Percentiles rank a stretch among this genome's conserved stretches.
Conservation (phyloP, 768 basidiomycete species). For the Cystobasidiopsis lactophilus region DNA sequence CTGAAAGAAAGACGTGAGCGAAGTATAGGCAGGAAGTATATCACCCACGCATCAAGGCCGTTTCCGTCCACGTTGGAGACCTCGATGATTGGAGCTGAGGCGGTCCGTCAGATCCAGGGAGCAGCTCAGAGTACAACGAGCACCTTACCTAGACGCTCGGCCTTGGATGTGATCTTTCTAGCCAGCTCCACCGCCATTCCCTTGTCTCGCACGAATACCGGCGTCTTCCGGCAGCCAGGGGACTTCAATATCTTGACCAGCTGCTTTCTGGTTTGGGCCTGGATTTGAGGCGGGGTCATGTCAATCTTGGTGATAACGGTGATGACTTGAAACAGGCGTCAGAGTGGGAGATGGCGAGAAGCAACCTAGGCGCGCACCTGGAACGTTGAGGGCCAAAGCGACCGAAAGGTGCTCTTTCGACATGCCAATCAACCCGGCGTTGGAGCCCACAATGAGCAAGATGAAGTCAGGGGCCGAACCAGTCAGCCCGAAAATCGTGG, state of each 20-base stretch:
- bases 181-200: conserved; percentile 65
- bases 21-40: too few relatives aligned
- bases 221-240: conserved; percentile 49
- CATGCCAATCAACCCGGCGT: conserved; percentile 39
- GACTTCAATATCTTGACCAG: conserved; percentile 75
- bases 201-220: conserved; percentile 40
- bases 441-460: conserved; percentile 81
- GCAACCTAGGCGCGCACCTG: conserved; percentile 35
- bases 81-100: conserved; percentile 7
- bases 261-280: conserved; percentile 78
- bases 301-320: conserved; percentile 47
- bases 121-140: not conserved
- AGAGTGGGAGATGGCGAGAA: not conserved
- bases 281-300: conserved; percentile 83
- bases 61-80: conserved; percentile 7
- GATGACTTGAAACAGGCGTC: not conserved
- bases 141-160: not conserved
- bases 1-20: too few relatives aligned
- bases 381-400: conserved; percentile 74
- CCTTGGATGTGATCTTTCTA: conserved; percentile 41
- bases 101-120: not conserved
- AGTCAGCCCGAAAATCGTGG: conserved; percentile 81
- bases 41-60: conserved; percentile 8
- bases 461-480: conserved; percentile 69
- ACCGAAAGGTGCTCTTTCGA: conserved; percentile 93